Evolutionary conservation across 192 early-diverging fungal species (phyloP).

Genomic region (Coemansia sp.): DNA sequence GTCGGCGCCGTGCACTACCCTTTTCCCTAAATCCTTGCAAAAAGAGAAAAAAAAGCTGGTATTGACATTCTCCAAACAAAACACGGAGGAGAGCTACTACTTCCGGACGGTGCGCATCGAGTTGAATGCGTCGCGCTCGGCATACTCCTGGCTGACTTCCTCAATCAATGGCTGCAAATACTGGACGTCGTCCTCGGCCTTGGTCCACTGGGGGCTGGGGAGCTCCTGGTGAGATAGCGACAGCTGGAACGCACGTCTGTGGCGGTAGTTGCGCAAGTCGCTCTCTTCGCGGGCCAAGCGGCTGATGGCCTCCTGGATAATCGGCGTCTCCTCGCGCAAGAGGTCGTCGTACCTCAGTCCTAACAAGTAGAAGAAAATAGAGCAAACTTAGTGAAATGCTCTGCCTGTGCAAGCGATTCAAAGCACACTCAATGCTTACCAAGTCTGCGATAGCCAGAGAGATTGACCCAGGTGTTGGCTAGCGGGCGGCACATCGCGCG

Average conservation of each 20-base stretch:
- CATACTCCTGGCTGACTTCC: slow-evolving; percentile 75
- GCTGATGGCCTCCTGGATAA: slow-evolving; percentile 78
- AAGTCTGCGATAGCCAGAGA: slow-evolving; percentile 67
- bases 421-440: slow-evolving; percentile 49
- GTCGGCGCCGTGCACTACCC: too few species aligned
- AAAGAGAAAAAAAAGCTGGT: too few species aligned
- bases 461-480: slow-evolving; percentile 63
- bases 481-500: slow-evolving; percentile 53
- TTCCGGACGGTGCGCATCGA: slow-evolving; percentile 48
- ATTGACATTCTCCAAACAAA: background rate
- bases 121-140: slow-evolving; percentile 73
- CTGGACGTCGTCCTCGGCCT: slow-evolving; percentile 74
- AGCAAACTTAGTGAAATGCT: background rate
- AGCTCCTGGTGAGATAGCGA: slow-evolving; percentile 70
- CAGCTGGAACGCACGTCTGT: slow-evolving; percentile 73
- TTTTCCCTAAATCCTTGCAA: too few species aligned
- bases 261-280: slow-evolving; percentile 76
- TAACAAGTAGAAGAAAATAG: slow-evolving; percentile 20
- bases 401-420: background rate
- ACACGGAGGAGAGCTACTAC: slow-evolving; percentile 14
- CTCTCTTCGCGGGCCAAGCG: slow-evolving; percentile 68
- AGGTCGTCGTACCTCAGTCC: slow-evolving; percentile 92
- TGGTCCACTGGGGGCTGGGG: slow-evolving; percentile 68
- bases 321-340: slow-evolving; percentile 75
- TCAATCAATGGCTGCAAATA: slow-evolving; percentile 82